These are phyloP conservation scores for Didymella segeticola DNA, from an alignment of 2,329 filamentous ascomycete genomes.

Conservation along the genomic window DNA sequence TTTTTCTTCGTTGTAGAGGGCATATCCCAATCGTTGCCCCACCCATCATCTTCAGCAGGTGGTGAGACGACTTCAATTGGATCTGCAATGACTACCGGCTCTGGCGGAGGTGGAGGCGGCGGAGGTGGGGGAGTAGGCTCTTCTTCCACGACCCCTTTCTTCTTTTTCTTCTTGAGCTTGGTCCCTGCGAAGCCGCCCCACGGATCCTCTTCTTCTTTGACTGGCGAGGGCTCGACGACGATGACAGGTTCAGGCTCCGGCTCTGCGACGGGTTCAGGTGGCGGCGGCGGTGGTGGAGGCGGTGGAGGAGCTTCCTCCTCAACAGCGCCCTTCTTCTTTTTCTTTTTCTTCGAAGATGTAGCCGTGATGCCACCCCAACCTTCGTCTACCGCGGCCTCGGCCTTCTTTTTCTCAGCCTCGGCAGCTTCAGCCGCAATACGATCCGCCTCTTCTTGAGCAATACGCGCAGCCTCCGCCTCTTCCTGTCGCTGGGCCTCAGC, in stretches of 20 bases:
- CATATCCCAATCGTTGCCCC: slow-evolving; percentile 37
- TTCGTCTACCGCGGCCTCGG: slow-evolving; percentile 46
- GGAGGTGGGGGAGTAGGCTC: slow-evolving; percentile 27
- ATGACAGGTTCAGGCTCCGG: slow-evolving; percentile 38
- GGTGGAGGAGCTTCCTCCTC: slow-evolving; percentile 28
- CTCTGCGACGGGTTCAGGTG: slow-evolving; percentile 45
- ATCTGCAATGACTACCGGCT: slow-evolving; percentile 24
- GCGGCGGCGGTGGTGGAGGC: slow-evolving; percentile 29
- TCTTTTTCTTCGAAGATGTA: slow-evolving; percentile 46
- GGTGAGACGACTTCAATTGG: slow-evolving; percentile 17
- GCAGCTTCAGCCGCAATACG: slow-evolving; percentile 25
- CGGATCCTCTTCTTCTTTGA: slow-evolving; percentile 40
- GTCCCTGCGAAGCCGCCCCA: slow-evolving; percentile 27
- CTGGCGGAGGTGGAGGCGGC: slow-evolving; percentile 26
- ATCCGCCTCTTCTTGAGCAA: slow-evolving; percentile 23
- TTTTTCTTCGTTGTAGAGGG: slow-evolving; percentile 24
- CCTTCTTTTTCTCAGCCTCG: slow-evolving; percentile 38
- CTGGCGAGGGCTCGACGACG: slow-evolving; percentile 39
- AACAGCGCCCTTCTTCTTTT: slow-evolving; percentile 35
- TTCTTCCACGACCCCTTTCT: slow-evolving; percentile 33
- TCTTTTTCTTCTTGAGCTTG: slow-evolving; percentile 33
- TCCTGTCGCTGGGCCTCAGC: slow-evolving; percentile 33
- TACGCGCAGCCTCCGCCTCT: slow-evolving; percentile 28
- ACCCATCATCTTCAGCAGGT: slow-evolving; percentile 34
- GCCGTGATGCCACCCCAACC: slow-evolving; percentile 22